Conservation (phyloP, 106 monocot species). For the Allium fistulosum region DNA sequence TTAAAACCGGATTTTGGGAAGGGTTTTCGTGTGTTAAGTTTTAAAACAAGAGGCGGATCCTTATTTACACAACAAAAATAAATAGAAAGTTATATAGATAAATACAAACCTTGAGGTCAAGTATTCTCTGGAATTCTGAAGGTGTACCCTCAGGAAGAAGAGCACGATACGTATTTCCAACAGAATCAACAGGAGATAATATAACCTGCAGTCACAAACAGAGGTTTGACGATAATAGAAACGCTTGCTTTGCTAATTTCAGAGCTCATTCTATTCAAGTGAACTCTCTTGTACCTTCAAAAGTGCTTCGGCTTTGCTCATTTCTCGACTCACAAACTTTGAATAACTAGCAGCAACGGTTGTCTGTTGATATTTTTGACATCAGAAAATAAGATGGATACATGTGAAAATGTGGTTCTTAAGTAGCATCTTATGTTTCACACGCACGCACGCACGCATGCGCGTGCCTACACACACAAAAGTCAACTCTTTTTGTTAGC, state of each 20-base stretch:
- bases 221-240: not conserved
- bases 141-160: constrained; percentile 94
- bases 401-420: too few species aligned
- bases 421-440: not conserved
- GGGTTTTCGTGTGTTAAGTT: not conserved
- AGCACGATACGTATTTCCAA: constrained; percentile 85
- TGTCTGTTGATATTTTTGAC: constrained; percentile 30
- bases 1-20: too few species aligned
- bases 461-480: too few species aligned
- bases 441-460: too few species aligned
- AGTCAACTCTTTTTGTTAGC: too few species aligned
- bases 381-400: too few species aligned
- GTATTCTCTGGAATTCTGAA: constrained; percentile 82
- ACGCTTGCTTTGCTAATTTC: not conserved
- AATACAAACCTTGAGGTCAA: constrained; percentile 81
- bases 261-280: not conserved
- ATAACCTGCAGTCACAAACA: constrained; percentile 55
- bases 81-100: not conserved
- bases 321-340: constrained; percentile 92
- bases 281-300: constrained; percentile 56
- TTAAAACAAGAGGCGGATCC: not conserved
- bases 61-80: not conserved
- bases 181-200: constrained; percentile 94
- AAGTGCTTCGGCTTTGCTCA: constrained; percentile 99
- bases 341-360: constrained; percentile 63